Conservation (phyloP, 225 moss, liverwort and hornwort genomes). For the Ulota crispa region DNA sequence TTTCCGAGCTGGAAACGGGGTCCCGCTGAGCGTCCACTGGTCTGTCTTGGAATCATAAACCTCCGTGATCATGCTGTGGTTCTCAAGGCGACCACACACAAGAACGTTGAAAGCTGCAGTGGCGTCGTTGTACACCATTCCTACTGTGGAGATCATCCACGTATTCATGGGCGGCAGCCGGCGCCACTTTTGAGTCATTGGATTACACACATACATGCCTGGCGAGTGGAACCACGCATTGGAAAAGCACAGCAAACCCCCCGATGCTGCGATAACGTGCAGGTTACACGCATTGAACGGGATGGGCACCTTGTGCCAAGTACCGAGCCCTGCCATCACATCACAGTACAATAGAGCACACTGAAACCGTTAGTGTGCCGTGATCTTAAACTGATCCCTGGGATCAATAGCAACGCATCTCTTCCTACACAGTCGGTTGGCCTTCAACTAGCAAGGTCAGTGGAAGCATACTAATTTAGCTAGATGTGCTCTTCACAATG, state of each 20-base stretch:
- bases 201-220: slow-evolving; percentile 54
- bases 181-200: slow-evolving; percentile 47
- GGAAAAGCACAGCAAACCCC: slow-evolving; percentile 44
- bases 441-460: background rate
- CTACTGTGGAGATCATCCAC: slow-evolving; percentile 49
- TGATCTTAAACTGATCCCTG: background rate
- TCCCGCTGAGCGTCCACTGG: slow-evolving; percentile 33
- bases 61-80: slow-evolving; percentile 51
- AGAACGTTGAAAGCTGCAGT: slow-evolving; percentile 35
- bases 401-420: background rate
- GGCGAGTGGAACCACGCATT: slow-evolving; percentile 51
- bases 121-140: slow-evolving; percentile 41
- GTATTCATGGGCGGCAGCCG: slow-evolving; percentile 44
- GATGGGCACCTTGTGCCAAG: slow-evolving; percentile 41
- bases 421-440: background rate
- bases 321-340: slow-evolving; percentile 29
- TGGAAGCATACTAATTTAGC: background rate
- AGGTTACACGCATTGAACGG: slow-evolving; percentile 44
- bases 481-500: background rate
- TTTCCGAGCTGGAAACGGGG: slow-evolving; percentile 36
- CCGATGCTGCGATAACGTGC: slow-evolving; percentile 49
- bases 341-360: background rate
- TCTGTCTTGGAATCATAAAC: slow-evolving; percentile 36
- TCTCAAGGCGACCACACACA: slow-evolving; percentile 42
- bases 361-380: background rate